Conservation (phyloP, 2,329 filamentous ascomycete genomes). For the Talaromyces sp. region DNA sequence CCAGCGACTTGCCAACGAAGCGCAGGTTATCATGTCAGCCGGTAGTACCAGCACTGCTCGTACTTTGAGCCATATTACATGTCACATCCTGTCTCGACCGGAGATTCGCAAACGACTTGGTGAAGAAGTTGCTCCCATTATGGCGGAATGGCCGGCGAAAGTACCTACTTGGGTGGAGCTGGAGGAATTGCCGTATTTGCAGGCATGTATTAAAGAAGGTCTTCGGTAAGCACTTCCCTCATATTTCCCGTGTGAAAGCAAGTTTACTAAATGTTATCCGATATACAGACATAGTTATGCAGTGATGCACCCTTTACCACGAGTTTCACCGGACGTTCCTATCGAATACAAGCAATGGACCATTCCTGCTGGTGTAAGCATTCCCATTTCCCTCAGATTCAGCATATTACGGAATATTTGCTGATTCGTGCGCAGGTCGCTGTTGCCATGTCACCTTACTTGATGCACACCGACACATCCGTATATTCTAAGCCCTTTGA, state of each 20-base stretch:
- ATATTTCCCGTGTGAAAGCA: neutral
- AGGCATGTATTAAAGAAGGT: conserved; percentile 30
- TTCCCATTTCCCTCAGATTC: neutral
- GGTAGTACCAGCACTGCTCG: conserved; percentile 30
- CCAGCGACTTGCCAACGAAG: conserved; percentile 30
- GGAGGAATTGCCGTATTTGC: conserved; percentile 31
- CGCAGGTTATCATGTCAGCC: conserved; percentile 27
- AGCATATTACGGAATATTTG: neutral
- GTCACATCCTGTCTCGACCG: conserved; percentile 14
- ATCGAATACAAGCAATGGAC: conserved; percentile 29
- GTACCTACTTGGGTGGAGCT: conserved; percentile 27
- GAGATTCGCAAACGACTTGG: conserved; percentile 20
- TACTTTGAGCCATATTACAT: conserved; percentile 24
- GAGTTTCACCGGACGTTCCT: conserved; percentile 23
- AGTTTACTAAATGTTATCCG: conserved; percentile 14
- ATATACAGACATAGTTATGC: conserved; percentile 41
- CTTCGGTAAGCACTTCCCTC: conserved; percentile 23
- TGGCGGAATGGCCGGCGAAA: conserved; percentile 23
- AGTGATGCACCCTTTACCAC: conserved; percentile 31
- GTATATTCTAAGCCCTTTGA: conserved; percentile 29
- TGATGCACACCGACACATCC: conserved; percentile 27
- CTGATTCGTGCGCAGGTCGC: conserved; percentile 20
- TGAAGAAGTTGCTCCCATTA: conserved; percentile 27
- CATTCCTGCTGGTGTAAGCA: conserved; percentile 23
- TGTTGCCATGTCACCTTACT: conserved; percentile 34